Evolutionary conservation across 2,329 filamentous ascomycete genomes (phyloP), one percentile per base, ranked within the genome.

Genomic region (Diplodia sapinea): DNA sequence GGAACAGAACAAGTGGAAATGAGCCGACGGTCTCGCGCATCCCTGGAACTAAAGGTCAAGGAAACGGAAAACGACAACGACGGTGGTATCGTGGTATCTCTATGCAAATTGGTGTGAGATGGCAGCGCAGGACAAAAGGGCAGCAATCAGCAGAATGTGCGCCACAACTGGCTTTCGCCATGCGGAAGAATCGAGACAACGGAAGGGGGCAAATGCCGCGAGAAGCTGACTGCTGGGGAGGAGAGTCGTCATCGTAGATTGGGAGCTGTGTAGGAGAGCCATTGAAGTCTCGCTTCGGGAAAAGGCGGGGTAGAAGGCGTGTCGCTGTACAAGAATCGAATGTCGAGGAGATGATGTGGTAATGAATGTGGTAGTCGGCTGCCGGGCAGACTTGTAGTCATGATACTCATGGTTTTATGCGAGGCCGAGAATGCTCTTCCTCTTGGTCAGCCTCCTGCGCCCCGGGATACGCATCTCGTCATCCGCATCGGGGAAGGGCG

Each of bases 391-490:
- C 36, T 31, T n/a, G 20, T 43, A n/a, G n/a, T 59, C 55, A 50
- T 62, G 40, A 26, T 31, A 23, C 1, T 49, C 43, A 33, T 62
- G 15, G 43, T 62, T 43, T 51, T 63, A 63, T 4, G 59, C 59
- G 43, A 63, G n/a, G 29, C 77, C 76, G 75, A 79, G 77, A 31
- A 78, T 69, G 47, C 76, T 78, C 69, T 77, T 79, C 54, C 77
- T 72, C 72, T 79, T 79, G 51, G 73, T 74, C 38, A 79, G 50
- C 47, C 71, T 71, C 50, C 73, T 72, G 54, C 36, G 68, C 68
- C 61, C 69, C 65, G 38, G 69, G 31, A 63, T 15, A 23, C 55
- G 56, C 17, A 70, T 70, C n/a, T 51, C 66, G 31, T 40, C 13
- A n/a, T 69, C 68, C n/a, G 70, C 70, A 23, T 69, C 70, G 4